Evolutionary conservation across 345 rosid genomes (phyloP).

Genomic region (Arabidopsis thaliana): TAIR10.1 NC_003075.7:5157001-5157500

Average conservation of each 20-base stretch:
- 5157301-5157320: neutral
- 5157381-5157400: conserved; percentile 2
- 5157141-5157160: neutral
- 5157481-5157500: conserved; percentile 46
- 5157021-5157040: conserved; percentile 13
- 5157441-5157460: conserved; percentile 33
- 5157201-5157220: conserved; percentile 14
- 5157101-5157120: neutral
- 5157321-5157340: neutral
- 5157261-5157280: conserved; percentile 14
- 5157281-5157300: conserved; percentile 13
- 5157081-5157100: too few relatives aligned
- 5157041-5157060: too few relatives aligned
- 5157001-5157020: conserved; percentile 18
- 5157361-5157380: neutral
- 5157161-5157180: neutral
- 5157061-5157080: too few relatives aligned
- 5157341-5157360: neutral
- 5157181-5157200: neutral
- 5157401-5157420: conserved; percentile 42
- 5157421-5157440: conserved; percentile 33
- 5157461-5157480: conserved; percentile 43
- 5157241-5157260: conserved; percentile 31
- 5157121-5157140: neutral
- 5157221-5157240: conserved; percentile 39